Evolutionary conservation across 768 basidiomycete species (phyloP).

Genomic region (Termitomyces sp.): DNA sequence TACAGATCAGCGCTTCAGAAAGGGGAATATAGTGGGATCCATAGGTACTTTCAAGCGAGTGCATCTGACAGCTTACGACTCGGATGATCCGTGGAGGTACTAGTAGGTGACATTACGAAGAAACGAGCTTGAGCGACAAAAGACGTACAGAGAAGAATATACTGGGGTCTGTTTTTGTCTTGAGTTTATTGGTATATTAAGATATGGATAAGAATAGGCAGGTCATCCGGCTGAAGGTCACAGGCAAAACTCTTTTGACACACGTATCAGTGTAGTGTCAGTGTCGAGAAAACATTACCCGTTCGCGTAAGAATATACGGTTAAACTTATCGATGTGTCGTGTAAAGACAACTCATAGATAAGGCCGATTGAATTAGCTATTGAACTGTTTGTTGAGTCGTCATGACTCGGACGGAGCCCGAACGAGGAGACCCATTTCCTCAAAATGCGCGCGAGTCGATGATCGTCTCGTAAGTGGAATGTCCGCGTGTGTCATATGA

Average conservation of each 20-base stretch:
- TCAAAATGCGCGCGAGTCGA: neutral
- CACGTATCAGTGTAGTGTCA: neutral
- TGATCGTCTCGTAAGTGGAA: neutral
- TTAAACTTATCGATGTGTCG: neutral
- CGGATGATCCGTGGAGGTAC: constrained; percentile 11
- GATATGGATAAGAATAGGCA: neutral
- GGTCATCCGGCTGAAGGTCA: neutral
- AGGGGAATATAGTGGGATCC: neutral
- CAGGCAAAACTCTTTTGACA: neutral
- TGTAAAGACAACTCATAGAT: neutral
- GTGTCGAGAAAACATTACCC: neutral
- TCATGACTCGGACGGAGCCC: neutral
- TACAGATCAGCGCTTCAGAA: neutral
- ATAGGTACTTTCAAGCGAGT: neutral
- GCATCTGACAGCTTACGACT: neutral
- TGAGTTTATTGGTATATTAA: neutral
- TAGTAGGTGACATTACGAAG: neutral
- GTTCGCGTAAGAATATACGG: neutral
- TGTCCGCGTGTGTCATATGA: neutral
- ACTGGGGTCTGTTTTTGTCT: neutral
- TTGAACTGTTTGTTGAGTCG: too few species aligned
- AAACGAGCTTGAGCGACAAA: constrained; percentile 1
- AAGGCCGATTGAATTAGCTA: neutral
- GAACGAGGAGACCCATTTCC: neutral
- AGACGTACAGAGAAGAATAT: neutral